A percentile compares a stretch with the other conserved stretches of the same genome.
Conservation (phyloP, 805 yeast genomes). For the Kuraishia ogatae region DNA sequence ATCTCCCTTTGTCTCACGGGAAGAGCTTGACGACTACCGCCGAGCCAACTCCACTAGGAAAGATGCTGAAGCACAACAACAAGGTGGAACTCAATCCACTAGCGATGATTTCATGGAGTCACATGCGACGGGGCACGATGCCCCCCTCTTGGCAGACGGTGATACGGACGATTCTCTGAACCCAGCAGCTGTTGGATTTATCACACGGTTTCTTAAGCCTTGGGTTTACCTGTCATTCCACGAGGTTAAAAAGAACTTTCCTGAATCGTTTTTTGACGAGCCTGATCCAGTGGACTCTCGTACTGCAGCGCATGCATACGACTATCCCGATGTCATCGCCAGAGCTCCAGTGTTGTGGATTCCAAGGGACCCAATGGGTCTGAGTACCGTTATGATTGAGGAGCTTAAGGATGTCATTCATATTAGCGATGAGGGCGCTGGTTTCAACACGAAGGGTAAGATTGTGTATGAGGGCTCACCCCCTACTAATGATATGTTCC, state of each 20-base stretch:
- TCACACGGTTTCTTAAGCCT: slow-evolving; percentile 47
- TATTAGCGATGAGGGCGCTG: slow-evolving; percentile 62
- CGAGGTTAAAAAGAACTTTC: slow-evolving; percentile 40
- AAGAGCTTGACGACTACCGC: slow-evolving; percentile 6
- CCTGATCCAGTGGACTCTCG: slow-evolving; percentile 33
- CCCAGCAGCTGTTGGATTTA: slow-evolving; percentile 30
- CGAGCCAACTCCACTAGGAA: neutral
- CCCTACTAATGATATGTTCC: slow-evolving; percentile 20
- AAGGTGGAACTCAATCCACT: neutral
- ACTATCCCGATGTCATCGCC: slow-evolving; percentile 65
- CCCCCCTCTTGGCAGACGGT: slow-evolving; percentile 70
- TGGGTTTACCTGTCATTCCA: slow-evolving; percentile 41
- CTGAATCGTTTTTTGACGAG: slow-evolving; percentile 47
- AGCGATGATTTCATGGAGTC: slow-evolving; percentile 4
- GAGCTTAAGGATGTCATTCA: slow-evolving; percentile 46
- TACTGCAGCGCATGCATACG: slow-evolving; percentile 58
- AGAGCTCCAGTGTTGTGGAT: slow-evolving; percentile 81
- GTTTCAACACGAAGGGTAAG: slow-evolving; percentile 41
- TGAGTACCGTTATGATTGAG: slow-evolving; percentile 53
- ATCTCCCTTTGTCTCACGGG: slow-evolving; percentile 12
- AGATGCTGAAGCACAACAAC: neutral
- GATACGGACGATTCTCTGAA: slow-evolving; percentile 20
- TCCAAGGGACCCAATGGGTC: slow-evolving; percentile 83
- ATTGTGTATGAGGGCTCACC: slow-evolving; percentile 43
- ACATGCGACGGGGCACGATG: slow-evolving; percentile 14